phyloP scores from a whole-genome alignment of 1,284 basidiomycete genomes.

The Ustilago sp. region DNA sequence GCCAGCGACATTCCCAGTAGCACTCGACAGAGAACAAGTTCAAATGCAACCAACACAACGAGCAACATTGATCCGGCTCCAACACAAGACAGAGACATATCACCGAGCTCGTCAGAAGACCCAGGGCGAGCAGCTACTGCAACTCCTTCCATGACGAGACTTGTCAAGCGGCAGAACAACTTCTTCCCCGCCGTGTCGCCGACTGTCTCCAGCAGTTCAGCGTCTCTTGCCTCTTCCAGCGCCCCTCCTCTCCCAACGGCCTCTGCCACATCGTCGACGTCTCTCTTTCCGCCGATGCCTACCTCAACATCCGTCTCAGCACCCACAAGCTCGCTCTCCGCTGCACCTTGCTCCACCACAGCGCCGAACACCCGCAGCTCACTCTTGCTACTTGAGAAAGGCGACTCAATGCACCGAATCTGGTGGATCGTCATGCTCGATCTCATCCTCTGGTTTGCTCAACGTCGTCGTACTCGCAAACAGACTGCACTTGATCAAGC shows the following conservation, averaged over 20 bases:
- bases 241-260: not conserved
- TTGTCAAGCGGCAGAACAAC: constrained; percentile 24
- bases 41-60: not conserved
- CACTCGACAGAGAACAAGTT: not conserved
- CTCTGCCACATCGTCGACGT: not conserved
- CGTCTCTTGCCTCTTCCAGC: not conserved
- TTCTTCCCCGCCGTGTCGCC: not conserved
- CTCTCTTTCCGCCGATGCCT: not conserved
- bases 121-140: not conserved
- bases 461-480: constrained; percentile 25
- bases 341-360: not conserved
- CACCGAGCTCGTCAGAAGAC: not conserved
- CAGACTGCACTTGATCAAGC: constrained; percentile 21
- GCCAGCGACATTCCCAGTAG: not conserved
- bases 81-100: not conserved
- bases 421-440: constrained; percentile 44
- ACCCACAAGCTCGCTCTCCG: not conserved
- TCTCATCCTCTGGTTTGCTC: constrained; percentile 18
- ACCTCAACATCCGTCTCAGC: not conserved
- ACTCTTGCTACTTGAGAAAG: not conserved
- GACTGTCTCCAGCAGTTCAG: not conserved
- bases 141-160: constrained; percentile 12
- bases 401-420: constrained; percentile 17
- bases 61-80: not conserved
- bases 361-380: not conserved